phyloP scores from a whole-genome alignment of 345 rosid genomes.

The Brassica rapa region DNA sequence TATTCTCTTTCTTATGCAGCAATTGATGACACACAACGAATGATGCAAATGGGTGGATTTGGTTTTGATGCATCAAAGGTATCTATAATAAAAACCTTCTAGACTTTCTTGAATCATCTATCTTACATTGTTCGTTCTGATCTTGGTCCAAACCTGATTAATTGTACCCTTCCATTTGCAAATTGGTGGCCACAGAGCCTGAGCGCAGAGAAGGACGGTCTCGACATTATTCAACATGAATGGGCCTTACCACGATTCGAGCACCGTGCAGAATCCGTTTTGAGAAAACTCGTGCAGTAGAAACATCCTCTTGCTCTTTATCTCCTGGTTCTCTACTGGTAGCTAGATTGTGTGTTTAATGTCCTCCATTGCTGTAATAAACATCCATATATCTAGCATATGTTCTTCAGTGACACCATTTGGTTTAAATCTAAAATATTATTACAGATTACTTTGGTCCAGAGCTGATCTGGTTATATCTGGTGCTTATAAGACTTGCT shows the following conservation, averaged over 20 bases:
- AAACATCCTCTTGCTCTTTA: background rate
- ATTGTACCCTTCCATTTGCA: slow-evolving; percentile 3
- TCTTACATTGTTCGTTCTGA: background rate
- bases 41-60: slow-evolving; percentile 99
- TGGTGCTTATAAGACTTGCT: background rate
- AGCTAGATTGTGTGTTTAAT: slow-evolving; percentile 4
- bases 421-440: background rate
- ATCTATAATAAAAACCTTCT: background rate
- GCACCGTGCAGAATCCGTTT: slow-evolving; percentile 79
- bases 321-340: background rate
- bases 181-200: slow-evolving; percentile 57
- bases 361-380: slow-evolving; percentile 2
- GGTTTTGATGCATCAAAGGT: slow-evolving; percentile 92
- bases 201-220: slow-evolving; percentile 79
- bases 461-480: background rate
- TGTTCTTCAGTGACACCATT: slow-evolving; percentile 1
- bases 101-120: background rate
- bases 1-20: slow-evolving; percentile 53
- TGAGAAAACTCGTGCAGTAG: slow-evolving; percentile 64
- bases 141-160: slow-evolving; percentile 20
- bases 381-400: background rate
- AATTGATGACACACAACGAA: slow-evolving; percentile 79
- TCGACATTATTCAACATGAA: slow-evolving; percentile 71
- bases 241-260: slow-evolving; percentile 81
- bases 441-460: background rate